These are phyloP conservation scores for Lactarius indigo DNA, from an alignment of 768 basidiomycete genomes.

Conservation along the genomic window DNA sequence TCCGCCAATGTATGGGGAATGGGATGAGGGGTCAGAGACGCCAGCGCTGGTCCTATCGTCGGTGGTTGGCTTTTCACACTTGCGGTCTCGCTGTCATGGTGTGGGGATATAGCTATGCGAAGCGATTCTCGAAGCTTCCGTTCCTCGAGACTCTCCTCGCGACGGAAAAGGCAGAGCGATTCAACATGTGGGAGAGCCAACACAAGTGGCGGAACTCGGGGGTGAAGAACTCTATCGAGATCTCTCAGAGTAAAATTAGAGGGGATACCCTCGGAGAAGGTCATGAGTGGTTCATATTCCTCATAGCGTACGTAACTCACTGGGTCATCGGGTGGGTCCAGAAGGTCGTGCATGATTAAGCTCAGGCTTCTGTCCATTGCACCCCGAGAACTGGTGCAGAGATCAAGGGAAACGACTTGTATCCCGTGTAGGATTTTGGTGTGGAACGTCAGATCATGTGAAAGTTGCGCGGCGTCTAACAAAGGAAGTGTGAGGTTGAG, in stretches of 20 bases:
- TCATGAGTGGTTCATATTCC: slow-evolving; percentile 31
- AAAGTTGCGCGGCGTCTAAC: slow-evolving; percentile 52
- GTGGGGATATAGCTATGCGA: slow-evolving; percentile 32
- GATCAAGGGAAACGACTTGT: slow-evolving; percentile 44
- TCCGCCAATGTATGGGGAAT: not conserved
- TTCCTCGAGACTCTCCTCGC: slow-evolving; percentile 68
- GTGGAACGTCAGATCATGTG: slow-evolving; percentile 50
- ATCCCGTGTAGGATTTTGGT: slow-evolving; percentile 43
- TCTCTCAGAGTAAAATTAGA: slow-evolving; percentile 17
- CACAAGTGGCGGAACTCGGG: slow-evolving; percentile 72
- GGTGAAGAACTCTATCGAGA: slow-evolving; percentile 69
- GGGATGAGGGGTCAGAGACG: not conserved
- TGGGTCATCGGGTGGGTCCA: slow-evolving; percentile 26
- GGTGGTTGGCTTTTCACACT: not conserved
- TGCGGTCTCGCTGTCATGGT: not conserved
- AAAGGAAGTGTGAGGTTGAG: slow-evolving; percentile 54
- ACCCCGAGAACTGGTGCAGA: slow-evolving; percentile 52
- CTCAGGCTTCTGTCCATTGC: slow-evolving; percentile 60
- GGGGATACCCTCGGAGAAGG: not conserved
- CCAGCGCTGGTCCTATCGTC: not conserved
- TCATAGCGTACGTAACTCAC: slow-evolving; percentile 30
- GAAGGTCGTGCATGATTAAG: slow-evolving; percentile 43
- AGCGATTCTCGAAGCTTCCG: slow-evolving; percentile 41
- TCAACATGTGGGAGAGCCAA: slow-evolving; percentile 64
- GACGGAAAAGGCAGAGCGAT: slow-evolving; percentile 53